Percentiles rank a stretch among this genome's conserved stretches.
phyloP scores from a whole-genome alignment of 352 stramenopile genomes.

The Peronospora destructor region DNA sequence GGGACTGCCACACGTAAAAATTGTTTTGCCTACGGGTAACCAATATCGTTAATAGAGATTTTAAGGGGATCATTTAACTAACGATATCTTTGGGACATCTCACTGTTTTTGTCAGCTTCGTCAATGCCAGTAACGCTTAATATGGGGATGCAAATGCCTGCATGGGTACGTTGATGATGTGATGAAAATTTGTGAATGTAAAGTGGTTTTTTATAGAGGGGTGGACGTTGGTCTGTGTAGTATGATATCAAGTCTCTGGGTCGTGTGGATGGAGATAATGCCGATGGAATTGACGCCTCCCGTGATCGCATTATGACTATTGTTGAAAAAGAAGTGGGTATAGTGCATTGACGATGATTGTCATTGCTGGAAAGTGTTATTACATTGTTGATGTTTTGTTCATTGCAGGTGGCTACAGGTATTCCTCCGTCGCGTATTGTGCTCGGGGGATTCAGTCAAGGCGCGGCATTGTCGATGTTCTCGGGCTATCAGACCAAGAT shows the following conservation, averaged over 20 bases:
- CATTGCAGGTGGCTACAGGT: constrained; percentile 26
- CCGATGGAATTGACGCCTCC: constrained; percentile 85
- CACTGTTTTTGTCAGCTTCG: constrained; percentile 34
- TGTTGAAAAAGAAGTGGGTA: constrained; percentile 64
- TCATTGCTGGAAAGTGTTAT: no score
- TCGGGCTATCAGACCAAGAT: constrained; percentile 64
- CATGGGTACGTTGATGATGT: constrained; percentile 57
- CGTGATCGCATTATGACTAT: constrained; percentile 60
- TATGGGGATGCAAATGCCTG: constrained; percentile 90
- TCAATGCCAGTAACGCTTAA: constrained; percentile 92
- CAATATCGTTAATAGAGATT: neutral
- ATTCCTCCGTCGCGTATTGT: constrained; percentile 89
- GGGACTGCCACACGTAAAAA: constrained; percentile 64
- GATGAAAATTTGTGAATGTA: neutral
- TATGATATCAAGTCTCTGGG: constrained; percentile 92
- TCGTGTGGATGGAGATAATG: constrained; percentile 81
- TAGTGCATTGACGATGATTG: no score
- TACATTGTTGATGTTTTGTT: neutral
- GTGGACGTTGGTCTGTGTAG: constrained; percentile 13
- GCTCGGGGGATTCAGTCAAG: constrained; percentile 91
- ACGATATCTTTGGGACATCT: constrained; percentile 1
- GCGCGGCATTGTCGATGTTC: constrained; percentile 85
- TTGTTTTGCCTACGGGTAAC: constrained; percentile 62
- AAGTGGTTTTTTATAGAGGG: neutral
- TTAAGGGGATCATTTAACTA: neutral